Base-by-base conservation (phyloP, 78 protist genomes). In the Bigelowiella natans region DNA sequence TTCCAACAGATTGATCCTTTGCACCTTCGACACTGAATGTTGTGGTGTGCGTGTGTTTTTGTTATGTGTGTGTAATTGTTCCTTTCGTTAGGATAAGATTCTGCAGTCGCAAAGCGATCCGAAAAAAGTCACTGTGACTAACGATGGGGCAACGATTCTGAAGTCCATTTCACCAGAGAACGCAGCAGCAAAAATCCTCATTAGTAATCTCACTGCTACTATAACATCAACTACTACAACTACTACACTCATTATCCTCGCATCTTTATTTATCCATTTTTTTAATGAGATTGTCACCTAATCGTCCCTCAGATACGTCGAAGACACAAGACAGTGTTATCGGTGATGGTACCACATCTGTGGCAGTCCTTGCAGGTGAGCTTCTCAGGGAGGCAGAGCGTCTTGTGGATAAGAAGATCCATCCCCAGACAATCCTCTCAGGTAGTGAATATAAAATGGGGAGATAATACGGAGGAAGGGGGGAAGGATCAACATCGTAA, bases 101-200 rank as follows among this genome's bases (percentile, higher is more conserved):
- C 94, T 98, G 2, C 96, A 94, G 88, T 92, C 97, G 0, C 0
- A 26, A 1, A 29, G 88, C 0, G 83, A 85, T 1, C 39, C 92
- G 51, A 64, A 73, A 26, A 2, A 37, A 0, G 36, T 95, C 29
- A 82, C 93, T 31, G 95, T 98, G 31, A 98, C 99, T 26, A 98
- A 99, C 94, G 99, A 98, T 91, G 99, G 99, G 37, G 99, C 99
- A 26, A 99, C 99, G 31, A 99, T 99, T 37, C 93, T 99, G 82
- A 96, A 95, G 94, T 63, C 88, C 36, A 92, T 98, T 31, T 88
- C 86, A 73, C 51, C 97, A 31, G 99, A 98, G 93, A 51, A 94
- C 39, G 84, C 92, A 1, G 92, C 92, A 31, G 92, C 92, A n/a
- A 90, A 90, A n/a, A 51, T 90, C 31, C 40, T 73, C 31, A 2